A percentile compares a stretch with the other conserved stretches of the same genome.
Conservation (phyloP, 768 basidiomycete species). For the Kwoniella newhampshirensis region DNA sequence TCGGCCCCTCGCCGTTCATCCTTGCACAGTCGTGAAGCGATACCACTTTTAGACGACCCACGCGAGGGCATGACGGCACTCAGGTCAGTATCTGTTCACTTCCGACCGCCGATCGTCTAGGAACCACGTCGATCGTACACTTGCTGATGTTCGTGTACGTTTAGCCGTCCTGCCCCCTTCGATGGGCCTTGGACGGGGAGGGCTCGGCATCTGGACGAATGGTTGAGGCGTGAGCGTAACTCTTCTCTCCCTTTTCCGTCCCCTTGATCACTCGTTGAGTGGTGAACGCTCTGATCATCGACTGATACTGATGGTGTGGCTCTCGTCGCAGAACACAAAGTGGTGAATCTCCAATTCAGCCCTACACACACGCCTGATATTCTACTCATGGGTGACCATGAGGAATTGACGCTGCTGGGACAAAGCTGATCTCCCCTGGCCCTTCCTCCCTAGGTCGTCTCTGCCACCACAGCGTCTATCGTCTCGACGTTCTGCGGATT, state of each 20-base stretch:
- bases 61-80: constrained; percentile 46
- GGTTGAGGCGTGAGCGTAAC: constrained; percentile 43
- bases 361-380: too few relatives aligned
- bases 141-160: not conserved
- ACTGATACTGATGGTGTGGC: too few relatives aligned
- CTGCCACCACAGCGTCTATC: constrained; percentile 86
- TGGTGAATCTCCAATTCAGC: too few relatives aligned
- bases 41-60: too few relatives aligned
- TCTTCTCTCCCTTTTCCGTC: too few relatives aligned
- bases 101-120: not conserved
- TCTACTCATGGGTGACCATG: too few relatives aligned
- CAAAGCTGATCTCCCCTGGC: too few relatives aligned
- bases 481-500: constrained; percentile 91
- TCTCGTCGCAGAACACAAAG: constrained; percentile 45
- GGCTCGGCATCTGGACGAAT: constrained; percentile 38
- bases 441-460: constrained; percentile 61
- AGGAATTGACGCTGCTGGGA: too few relatives aligned
- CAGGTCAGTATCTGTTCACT: constrained; percentile 18
- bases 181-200: constrained; percentile 38
- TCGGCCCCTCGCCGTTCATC: too few relatives aligned
- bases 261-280: not conserved
- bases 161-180: constrained; percentile 41
- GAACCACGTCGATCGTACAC: not conserved
- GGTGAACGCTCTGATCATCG: not conserved
- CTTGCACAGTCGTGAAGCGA: too few relatives aligned